Conservation (phyloP, 2,329 filamentous ascomycete genomes). For the Amauroascus niger region DNA sequence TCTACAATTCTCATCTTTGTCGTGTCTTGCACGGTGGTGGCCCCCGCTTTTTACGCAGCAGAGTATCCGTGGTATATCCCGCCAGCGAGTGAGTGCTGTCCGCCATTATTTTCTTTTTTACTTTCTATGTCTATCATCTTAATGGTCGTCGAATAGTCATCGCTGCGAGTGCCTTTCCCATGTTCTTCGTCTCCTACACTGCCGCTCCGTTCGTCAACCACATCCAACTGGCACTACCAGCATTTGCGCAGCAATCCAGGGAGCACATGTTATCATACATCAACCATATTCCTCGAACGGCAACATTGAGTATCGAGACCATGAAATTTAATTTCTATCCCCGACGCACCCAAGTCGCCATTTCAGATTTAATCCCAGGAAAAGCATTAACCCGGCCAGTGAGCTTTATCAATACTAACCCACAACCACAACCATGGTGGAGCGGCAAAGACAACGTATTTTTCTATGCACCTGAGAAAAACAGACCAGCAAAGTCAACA, state of each 20-base stretch:
- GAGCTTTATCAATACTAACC: slow-evolving; percentile 33
- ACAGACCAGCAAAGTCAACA: slow-evolving; percentile 30
- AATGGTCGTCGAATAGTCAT: slow-evolving; percentile 38
- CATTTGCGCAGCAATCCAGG: slow-evolving; percentile 53
- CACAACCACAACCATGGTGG: slow-evolving; percentile 31
- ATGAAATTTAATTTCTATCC: slow-evolving; percentile 39
- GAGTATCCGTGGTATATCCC: slow-evolving; percentile 37
- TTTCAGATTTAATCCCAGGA: slow-evolving; percentile 34
- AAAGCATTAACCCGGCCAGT: slow-evolving; percentile 33
- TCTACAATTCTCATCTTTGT: slow-evolving; percentile 60
- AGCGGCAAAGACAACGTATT: slow-evolving; percentile 28
- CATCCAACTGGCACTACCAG: slow-evolving; percentile 60
- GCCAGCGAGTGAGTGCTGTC: slow-evolving; percentile 31
- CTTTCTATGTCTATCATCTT: not conserved
- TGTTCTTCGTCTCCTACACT: slow-evolving; percentile 54
- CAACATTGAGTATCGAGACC: slow-evolving; percentile 37
- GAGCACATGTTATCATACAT: slow-evolving; percentile 37
- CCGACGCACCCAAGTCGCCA: slow-evolving; percentile 32
- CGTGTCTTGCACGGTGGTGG: slow-evolving; percentile 55
- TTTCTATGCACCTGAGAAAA: slow-evolving; percentile 34
- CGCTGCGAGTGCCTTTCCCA: slow-evolving; percentile 53
- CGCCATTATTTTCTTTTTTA: too few relatives aligned
- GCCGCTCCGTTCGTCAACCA: slow-evolving; percentile 63
- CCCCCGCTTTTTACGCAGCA: slow-evolving; percentile 47
- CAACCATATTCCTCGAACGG: slow-evolving; percentile 36